Evolutionary conservation across 2,329 filamentous ascomycete genomes (phyloP), one percentile per base, ranked within the genome.

Genomic region (Botryotinia globosa): DNA sequence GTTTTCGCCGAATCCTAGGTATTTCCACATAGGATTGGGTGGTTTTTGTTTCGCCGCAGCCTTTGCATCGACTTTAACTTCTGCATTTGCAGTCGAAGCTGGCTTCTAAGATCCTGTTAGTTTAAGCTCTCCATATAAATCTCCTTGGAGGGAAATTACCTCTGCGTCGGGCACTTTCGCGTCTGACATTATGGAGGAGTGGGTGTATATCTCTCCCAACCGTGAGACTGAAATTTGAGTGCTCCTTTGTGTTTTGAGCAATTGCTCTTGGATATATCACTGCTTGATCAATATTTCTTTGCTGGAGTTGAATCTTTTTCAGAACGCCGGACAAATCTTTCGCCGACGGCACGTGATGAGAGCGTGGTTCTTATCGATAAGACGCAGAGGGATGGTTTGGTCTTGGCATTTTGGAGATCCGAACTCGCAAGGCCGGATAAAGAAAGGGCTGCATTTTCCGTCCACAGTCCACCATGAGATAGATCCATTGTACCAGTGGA

Each of bases 1-100:
- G 77, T 91, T 92, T 68, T 95, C 95, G 63, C 79, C 73, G 62
- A 99, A 85, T 73, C 95, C 95, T 84, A 96, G 89, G 87, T 93
- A 92, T 75, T 88, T 89, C 78, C 93, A 88, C 71, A 90, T 92
- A 61, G 91, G 91, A 83, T 95, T 95, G 67, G 87, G 85, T 78
- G 84, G 78, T 54, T 85, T 82, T 64, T 83, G 79, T 75, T 83
- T 81, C 77, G 87, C 85, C 37, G 80, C 83, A 79, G 74, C 78
- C 71, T 81, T 81, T 68, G 78, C 76, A 73, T 78, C 73, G 79
- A 78, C 74, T 79, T 81, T 80, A 16, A 76, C 75, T 72, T 77
- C 73, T 79, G 78, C 75, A 80, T 81, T 80, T 22, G 75, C 37
- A 54, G 81, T 75, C 51, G 82, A 78, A 56, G 80, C 79, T 73